Evolutionary conservation across 1,284 basidiomycete species (phyloP), one percentile per base, ranked within the genome.

Genomic region (Trametes polyzona): DNA sequence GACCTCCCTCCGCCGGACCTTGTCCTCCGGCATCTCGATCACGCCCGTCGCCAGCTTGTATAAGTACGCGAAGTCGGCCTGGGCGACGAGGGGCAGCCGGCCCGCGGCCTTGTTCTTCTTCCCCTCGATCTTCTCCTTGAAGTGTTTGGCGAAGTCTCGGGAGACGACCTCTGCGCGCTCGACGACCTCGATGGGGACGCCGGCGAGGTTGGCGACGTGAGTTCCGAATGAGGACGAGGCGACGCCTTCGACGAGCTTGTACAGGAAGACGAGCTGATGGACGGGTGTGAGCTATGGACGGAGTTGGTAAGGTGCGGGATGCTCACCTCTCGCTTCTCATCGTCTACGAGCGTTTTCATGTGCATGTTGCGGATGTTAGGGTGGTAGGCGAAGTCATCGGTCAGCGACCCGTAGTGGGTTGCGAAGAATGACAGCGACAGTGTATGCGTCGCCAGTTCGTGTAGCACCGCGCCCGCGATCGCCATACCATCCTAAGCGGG

Each of bases 151-250:
- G 73, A 98, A 98, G 68, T 94, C 88, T 54, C 84, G 83, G 12
- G 95, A 96, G 43, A 98, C 86, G 40, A 84, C 74, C 62, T 95
- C 94, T 1, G 95, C 95, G 6, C 95, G 87, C 55, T 88, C 81
- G 35, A 98, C 92, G n/a, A 96, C 88, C 9, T 82, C 78, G 24
- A 81, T 67, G 1, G 93, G 91, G 0, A 95, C 92, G 2, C 92
- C 90, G 5, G 92, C 92, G 30, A 96, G 81, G 63, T 88, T 91
- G 37, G 94, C 94, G 42, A 96, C 94, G 67, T 96, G 92, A 1
- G 93, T 95, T 27, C 93, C 96, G 69, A 98, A 97, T 1, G 94
- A 96, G 4, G 92, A 94, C 55, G 90, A 87, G 1, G 96, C 96
- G 36, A 90, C 87, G 10, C 93, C 93, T 36, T 92, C 85, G 40